phyloP scores from a whole-genome alignment of 345 rosid genomes.

The Barbarea vulgaris region DNA sequence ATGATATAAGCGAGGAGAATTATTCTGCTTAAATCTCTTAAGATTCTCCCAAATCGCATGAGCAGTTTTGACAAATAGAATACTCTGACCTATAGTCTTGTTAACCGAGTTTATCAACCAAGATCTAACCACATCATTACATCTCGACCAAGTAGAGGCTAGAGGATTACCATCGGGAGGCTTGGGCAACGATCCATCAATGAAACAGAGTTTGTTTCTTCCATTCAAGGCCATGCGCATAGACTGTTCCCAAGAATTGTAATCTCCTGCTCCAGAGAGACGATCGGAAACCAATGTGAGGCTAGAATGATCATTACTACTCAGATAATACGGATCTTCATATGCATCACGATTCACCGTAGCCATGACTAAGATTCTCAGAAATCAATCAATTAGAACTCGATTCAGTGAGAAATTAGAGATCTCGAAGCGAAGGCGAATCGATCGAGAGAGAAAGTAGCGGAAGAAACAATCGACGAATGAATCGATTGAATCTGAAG shows the following conservation, averaged over 20 bases:
- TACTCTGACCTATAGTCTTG: not conserved
- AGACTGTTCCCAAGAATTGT: not conserved
- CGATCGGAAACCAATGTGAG: accelerated
- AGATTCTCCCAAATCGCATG: not conserved
- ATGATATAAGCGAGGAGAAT: not conserved
- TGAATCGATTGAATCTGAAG: too few relatives aligned
- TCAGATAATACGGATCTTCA: not conserved
- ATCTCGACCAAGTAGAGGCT: not conserved
- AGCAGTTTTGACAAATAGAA: not conserved
- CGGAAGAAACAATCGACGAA: too few relatives aligned
- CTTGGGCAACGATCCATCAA: not conserved
- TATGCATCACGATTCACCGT: not conserved
- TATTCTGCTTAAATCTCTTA: not conserved
- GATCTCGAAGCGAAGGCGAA: too few relatives aligned
- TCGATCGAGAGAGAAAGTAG: too few relatives aligned
- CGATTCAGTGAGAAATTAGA: too few relatives aligned
- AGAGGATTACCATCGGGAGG: not conserved
- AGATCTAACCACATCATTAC: not conserved
- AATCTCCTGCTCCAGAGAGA: not conserved
- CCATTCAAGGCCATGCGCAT: not conserved
- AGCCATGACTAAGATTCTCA: too few relatives aligned
- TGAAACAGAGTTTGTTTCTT: not conserved
- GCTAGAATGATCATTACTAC: not conserved
- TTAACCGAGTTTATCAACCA: not conserved
- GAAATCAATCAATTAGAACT: too few relatives aligned